Evolutionary conservation across 495 filamentous ascomycete genomes (phyloP), one percentile per base, ranked within the genome.

Genomic region (Penicillium parvum): DNA sequence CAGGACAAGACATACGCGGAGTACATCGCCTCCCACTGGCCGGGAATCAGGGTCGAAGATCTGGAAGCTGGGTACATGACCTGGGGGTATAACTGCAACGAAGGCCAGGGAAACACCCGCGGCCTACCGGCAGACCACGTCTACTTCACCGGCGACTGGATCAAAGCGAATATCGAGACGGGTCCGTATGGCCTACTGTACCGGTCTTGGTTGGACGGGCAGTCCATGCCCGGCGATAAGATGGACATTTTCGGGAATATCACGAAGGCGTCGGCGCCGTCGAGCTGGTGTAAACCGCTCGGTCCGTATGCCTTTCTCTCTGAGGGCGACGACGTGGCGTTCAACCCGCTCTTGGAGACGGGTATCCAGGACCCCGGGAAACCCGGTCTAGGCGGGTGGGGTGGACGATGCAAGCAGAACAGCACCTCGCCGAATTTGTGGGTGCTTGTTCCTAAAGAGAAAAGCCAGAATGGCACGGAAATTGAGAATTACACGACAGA

Each of bases 281-380:
- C 23, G 7, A 10, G 15, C 8, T 37, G 23, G 18, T 45, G 30
- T 36, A 37, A 40, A 7, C 40, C 40, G 11, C 36, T 36, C 10
- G 37, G 18, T 1, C 4, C 29, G 6, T 45, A 50, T 19, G 36
- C 9, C 17, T 67, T 58, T 32, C 65, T 73, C 25, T 52, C 57
- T 3, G 69, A 73, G 43, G 69, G 65, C n/a, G 68, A 69, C 25
- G 66, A 67, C 27, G 65, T 66, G 3, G 63, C 57, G 1, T 69
- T 64, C 35, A 53, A 70, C 5, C 67, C 58, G 19, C 49, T 65
- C 2, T 60, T 71, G 20, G 64, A 63, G 25, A 73, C 69, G 42
- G 63, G 69, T 1, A 48, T 73, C 10, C 54, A 57, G 7, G 56
- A 57, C 16, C 64, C 64, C 18, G 52, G 63, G 22, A 50, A 63